Evolutionary conservation across 2,329 filamentous ascomycete species (phyloP), one percentile per base, ranked within the genome.

Genomic region (Cordyceps cicadae): DNA sequence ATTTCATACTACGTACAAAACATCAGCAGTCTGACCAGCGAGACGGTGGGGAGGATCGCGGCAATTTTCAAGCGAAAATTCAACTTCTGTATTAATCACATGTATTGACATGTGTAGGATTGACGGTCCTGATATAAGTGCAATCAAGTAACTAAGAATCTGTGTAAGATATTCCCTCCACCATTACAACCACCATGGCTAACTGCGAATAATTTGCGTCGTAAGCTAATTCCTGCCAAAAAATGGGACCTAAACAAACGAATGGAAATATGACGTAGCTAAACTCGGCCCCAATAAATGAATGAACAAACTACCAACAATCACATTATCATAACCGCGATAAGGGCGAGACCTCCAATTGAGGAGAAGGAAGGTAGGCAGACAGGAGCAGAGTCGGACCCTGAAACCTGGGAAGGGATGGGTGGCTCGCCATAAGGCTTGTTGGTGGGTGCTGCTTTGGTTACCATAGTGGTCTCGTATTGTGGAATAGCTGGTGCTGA

Each of bases 301-400:
- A 45, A 56, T 55, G 37, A 62, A 19, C 32, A 54, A 34, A 24
- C 19, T 7, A 52, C 43, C 15, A 37, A 39, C 56, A 34, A 29
- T 60, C 63, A 70, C 56, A 69, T 64, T 15, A 70, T 66, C 54
- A 69, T 64, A 26, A 63, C 65, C 37, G 65, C 69, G 60, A 71
- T 59, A 6, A 73, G 29, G 17, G 69, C 61, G 1, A 74, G 53
- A n/a, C 65, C 65, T 9, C 64, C 63, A 45, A 73, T 62, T 2
- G 58, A 64, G 7, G 61, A 52, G 11, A 72, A 52, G 3, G 66
- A 61, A 6, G 67, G 63, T 17, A 68, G 49, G 3, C 63, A 63
- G 21, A 65, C 64, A 17, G 62, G 65, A 0, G 57, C 65, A 2
- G 70, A 70, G 50, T 66, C 66, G 3, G 72, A 72, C 5, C 66